phyloP scores from a whole-genome alignment of 139 green algal genomes.

The Chlorella sp. region DNA sequence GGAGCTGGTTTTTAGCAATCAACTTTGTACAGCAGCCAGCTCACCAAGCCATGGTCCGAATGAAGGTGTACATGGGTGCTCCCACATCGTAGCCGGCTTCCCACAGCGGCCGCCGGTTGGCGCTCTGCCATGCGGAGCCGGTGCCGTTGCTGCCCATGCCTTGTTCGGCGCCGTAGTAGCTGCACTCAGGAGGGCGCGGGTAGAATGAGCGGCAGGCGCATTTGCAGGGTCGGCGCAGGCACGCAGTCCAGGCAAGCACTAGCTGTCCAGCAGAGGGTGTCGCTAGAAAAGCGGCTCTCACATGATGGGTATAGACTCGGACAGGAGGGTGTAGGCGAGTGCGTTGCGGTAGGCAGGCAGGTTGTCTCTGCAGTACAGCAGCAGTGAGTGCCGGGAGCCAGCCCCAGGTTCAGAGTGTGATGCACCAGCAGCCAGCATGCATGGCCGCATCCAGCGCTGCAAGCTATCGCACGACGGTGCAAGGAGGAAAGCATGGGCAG shows the following conservation, averaged over 20 bases:
- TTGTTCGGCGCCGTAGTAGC: constrained; percentile 8
- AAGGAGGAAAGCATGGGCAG: too few species aligned
- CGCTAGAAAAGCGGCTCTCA: too few species aligned
- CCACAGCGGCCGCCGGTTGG: neutral
- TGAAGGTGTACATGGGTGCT: neutral
- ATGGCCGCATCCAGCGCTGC: too few species aligned
- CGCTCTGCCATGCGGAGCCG: neutral
- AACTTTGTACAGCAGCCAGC: too few species aligned
- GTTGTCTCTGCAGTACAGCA: neutral
- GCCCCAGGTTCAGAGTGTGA: too few species aligned
- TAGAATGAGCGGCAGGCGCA: too few species aligned
- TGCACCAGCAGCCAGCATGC: too few species aligned
- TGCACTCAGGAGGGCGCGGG: neutral
- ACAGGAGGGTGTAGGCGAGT: neutral
- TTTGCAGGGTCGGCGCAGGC: too few species aligned
- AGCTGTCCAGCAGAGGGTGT: too few species aligned
- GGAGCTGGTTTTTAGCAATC: too few species aligned
- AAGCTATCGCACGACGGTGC: too few species aligned
- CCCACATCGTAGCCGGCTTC: neutral
- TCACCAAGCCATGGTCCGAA: neutral
- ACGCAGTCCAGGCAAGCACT: too few species aligned
- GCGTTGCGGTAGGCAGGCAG: constrained; percentile 4
- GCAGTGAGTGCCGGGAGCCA: neutral
- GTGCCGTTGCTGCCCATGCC: neutral
- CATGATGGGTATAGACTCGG: constrained; percentile 3